Conservation (phyloP, 257 asterid species). For the Solanum megistacrolobum region DNA sequence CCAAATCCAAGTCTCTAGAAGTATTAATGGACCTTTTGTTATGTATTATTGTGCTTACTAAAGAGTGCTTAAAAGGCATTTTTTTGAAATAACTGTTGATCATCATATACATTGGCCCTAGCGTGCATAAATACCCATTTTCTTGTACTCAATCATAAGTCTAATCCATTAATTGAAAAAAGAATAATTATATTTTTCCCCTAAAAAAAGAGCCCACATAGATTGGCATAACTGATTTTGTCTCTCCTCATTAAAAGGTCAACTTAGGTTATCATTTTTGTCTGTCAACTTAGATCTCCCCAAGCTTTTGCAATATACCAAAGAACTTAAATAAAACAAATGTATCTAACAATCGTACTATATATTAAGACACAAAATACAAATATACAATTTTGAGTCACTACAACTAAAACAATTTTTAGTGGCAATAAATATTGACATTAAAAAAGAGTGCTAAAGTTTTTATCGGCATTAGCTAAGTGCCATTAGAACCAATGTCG, state of each 20-base stretch:
- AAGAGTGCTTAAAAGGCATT: neutral
- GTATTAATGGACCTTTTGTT: neutral
- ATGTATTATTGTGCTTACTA: neutral
- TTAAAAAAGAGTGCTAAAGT: too few relatives aligned
- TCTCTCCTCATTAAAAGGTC: neutral
- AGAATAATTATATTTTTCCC: neutral
- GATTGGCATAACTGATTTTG: neutral
- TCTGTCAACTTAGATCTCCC: neutral
- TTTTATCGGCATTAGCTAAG: too few relatives aligned
- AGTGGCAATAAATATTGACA: too few relatives aligned
- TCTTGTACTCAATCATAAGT: neutral
- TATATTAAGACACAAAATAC: neutral
- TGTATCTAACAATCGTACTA: neutral
- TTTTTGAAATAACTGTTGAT: constrained; percentile 13
- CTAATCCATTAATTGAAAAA: neutral
- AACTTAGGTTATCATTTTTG: neutral
- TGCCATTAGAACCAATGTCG: too few relatives aligned
- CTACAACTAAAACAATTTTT: too few relatives aligned
- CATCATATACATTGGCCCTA: constrained; percentile 12
- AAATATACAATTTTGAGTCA: neutral
- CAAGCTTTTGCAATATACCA: neutral
- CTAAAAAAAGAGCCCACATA: neutral
- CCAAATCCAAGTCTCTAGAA: neutral
- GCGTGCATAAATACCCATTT: neutral
- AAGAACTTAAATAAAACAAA: neutral